Evolutionary conservation across 1,284 basidiomycete genomes (phyloP), one percentile per base, ranked within the genome.

Genomic region (Albatrellus sp.): DNA sequence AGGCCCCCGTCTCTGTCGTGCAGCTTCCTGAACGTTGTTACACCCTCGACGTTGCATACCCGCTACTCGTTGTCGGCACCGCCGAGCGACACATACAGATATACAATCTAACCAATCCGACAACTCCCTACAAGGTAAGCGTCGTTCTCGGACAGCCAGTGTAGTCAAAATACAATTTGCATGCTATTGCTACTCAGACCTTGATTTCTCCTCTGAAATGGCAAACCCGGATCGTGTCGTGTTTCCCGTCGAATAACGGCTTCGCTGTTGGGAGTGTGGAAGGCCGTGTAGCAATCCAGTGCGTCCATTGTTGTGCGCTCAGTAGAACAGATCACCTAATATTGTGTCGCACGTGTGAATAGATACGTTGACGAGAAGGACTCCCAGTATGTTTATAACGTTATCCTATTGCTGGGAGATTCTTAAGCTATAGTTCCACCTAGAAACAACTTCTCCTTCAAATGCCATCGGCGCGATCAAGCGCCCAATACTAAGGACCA

Each of bases 281-380:
- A 64, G 94, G 94, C 8, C 75, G 94, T 42, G 91, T 98, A 0
- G 93, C 90, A 1, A 92, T 98, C 49, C 94, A 98, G 86, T 96
- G 62, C 60, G 88, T 17, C 17, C 28, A 13, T 43, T 43, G 29
- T 31, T 31, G 43, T 52, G 40, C 43, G 37, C 19, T 50, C 50
- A 50, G 40, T 46, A 51, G 30, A 31, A 11, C 11, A 8, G 5
- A 42, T 19, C 13, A 10, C 31, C 28, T 46, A 10, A 46, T 39
- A n/a, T 10, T 19, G 19, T 39, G n/a, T 5, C 33, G n/a, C 20
- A 24, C 24, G 24, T 24, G 24, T 24, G 24, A 3, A 10, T 53
- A 87, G 84, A 70, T 87, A 89, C 51, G 75, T 82, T 10, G 86
- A 90, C 54, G 86, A 89, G 4, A 87, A 86, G 57, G 78, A 88